Conservation (phyloP, 129 eudicot species). For the Arctium minus region DNA sequence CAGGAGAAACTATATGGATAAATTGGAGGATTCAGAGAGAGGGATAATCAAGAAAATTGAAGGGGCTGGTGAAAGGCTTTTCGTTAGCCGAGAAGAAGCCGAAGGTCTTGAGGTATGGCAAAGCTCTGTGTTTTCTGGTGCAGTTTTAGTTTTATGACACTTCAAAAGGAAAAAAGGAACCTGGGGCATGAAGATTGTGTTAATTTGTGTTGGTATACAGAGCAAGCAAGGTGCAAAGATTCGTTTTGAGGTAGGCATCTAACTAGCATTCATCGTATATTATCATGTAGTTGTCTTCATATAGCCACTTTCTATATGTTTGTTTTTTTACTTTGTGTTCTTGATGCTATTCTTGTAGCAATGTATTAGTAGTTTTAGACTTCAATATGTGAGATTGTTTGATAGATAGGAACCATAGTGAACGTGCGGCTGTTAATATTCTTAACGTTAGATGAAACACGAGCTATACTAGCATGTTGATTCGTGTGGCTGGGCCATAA, state of each 20-base stretch:
- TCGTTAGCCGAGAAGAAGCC: slow-evolving; percentile 77
- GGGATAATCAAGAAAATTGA: slow-evolving; percentile 72
- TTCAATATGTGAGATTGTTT: not conserved
- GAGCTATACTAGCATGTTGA: not conserved
- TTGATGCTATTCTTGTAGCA: slow-evolving; percentile 14
- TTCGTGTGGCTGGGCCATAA: not conserved
- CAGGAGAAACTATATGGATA: slow-evolving; percentile 85
- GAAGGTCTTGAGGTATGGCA: slow-evolving; percentile 99
- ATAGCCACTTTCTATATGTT: not conserved
- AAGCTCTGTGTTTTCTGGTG: slow-evolving; percentile 65
- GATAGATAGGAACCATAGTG: not conserved
- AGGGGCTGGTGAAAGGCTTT: slow-evolving; percentile 92
- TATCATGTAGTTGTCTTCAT: not conserved
- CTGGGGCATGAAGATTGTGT: not conserved
- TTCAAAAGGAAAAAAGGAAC: not conserved
- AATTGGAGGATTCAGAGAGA: slow-evolving; percentile 59
- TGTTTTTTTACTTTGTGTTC: not conserved
- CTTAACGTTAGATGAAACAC: not conserved
- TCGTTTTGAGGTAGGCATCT: slow-evolving; percentile 12
- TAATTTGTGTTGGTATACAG: not conserved
- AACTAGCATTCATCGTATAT: not conserved
- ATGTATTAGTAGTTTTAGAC: slow-evolving; percentile 12
- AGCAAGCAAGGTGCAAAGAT: slow-evolving; percentile 13
- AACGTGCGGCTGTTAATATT: not conserved
- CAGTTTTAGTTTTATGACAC: slow-evolving; percentile 38